Conservation (phyloP, 1,139 yeast species). For the Yamadazyma pseudoaaseri region DNA sequence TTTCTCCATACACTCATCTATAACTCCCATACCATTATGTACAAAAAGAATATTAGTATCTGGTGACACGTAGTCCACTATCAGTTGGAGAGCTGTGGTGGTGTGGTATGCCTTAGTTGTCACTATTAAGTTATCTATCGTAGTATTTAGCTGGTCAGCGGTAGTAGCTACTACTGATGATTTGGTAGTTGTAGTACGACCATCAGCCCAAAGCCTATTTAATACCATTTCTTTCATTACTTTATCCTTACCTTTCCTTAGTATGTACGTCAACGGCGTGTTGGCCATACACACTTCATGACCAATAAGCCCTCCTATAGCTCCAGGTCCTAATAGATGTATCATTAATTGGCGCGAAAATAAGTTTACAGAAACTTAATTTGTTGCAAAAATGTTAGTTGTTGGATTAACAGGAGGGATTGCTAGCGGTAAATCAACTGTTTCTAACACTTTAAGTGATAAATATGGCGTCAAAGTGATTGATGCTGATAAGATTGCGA, state of each 20-base stretch:
- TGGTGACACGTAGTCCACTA: conserved; percentile 36
- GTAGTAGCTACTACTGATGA: conserved; percentile 7
- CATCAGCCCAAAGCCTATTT: conserved; percentile 18
- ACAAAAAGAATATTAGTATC: conserved; percentile 61
- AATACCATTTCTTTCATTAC: conserved; percentile 10
- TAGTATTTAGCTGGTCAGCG: conserved; percentile 1
- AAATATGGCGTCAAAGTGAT: conserved; percentile 58
- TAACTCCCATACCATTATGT: conserved; percentile 77
- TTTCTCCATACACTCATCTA: conserved; percentile 47
- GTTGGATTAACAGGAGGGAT: conserved; percentile 96
- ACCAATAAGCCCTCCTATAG: conserved; percentile 17
- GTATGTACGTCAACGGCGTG: conserved; percentile 7
- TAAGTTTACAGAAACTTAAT: not conserved
- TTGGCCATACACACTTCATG: conserved; percentile 11
- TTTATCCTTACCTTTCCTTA: conserved; percentile 3
- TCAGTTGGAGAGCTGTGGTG: conserved; percentile 43
- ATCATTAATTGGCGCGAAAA: conserved; percentile 2
- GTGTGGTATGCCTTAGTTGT: conserved; percentile 66
- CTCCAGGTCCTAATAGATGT: conserved; percentile 16
- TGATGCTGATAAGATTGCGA: conserved; percentile 90
- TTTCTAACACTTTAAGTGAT: conserved; percentile 56
- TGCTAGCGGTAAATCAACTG: conserved; percentile 94
- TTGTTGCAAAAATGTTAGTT: conserved; percentile 62
- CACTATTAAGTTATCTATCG: conserved; percentile 54
- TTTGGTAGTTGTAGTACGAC: conserved; percentile 7